Evolutionary conservation across 2,329 filamentous ascomycete genomes (phyloP), one percentile per base, ranked within the genome.

Genomic region (Pestalotiopsis fici): DNA sequence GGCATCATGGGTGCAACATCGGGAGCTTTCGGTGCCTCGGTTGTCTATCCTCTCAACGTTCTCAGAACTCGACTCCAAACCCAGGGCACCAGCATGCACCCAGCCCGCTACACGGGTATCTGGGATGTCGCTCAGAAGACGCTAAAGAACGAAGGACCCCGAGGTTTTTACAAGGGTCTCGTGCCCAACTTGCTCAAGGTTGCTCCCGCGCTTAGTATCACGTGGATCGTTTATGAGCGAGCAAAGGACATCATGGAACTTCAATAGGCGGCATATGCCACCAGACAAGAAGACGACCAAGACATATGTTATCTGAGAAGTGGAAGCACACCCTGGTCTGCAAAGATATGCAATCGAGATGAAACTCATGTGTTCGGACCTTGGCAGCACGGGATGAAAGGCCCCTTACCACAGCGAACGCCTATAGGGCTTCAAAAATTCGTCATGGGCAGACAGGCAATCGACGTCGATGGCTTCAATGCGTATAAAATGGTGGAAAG

Each of bases 121-220:
- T 88, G 90, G 83, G 96, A 99, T 78, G 95, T 98, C 56, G 92
- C 94, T 1, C 86, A 87, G 65, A 93, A 92, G 81, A 99, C 96
- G 9, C 83, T 97, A 43, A 86, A 90, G 73, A 89, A 91, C 62
- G 96, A 99, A 81, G 96, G 96, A 1, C 78, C 93, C 47, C 87
- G 93, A 68, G 96, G 96, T 2, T 84, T 99, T 67, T 99, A 97
- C 85, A 97, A 97, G 80, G 96, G 96, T 1, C 84, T 98, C 71
- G 97, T 95, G 55, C 96, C 96, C 4, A 99, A 98, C 77, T 84
- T 99, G 50, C 85, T 99, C 73, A 99, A 99, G 83, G 96, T 99
- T 43, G 94, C 96, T 11, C 96, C 96, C 2, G 94, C 96, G 35
- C 91, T 99, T 65, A 97, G 94, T 74, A 98, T 99, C 78, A 95